Conservation (phyloP, 2,329 filamentous ascomycete species). For the Capronia americana region DNA sequence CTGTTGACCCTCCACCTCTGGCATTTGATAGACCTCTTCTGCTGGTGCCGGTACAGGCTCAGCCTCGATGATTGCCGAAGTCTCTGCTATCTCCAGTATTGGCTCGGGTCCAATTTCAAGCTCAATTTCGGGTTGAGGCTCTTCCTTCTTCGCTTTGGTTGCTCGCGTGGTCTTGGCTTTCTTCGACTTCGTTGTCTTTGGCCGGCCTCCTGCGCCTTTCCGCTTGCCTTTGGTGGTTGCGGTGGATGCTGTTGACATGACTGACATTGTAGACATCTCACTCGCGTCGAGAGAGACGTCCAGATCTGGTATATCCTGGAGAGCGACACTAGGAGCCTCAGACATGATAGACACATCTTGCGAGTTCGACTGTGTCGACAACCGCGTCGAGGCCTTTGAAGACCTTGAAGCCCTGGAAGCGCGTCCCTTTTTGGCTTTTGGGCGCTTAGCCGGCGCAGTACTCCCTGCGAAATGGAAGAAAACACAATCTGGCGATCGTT, state of each 20-base stretch:
- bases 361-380: conserved; percentile 60
- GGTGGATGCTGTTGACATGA: conserved; percentile 49
- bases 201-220: conserved; percentile 45
- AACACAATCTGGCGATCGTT: conserved; percentile 76
- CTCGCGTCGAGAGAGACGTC: conserved; percentile 65
- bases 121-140: conserved; percentile 37
- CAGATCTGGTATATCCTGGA: conserved; percentile 44
- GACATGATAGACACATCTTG: conserved; percentile 45
- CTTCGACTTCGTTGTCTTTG: conserved; percentile 48
- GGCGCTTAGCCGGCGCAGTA: conserved; percentile 61
- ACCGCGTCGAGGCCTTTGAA: conserved; percentile 71
- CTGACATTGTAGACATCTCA: conserved; percentile 41
- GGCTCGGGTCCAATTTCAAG: conserved; percentile 16
- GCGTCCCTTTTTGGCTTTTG: conserved; percentile 60
- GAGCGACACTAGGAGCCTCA: conserved; percentile 46
- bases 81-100: conserved; percentile 15
- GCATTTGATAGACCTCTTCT: neutral
- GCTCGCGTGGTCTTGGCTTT: conserved; percentile 37
- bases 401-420: conserved; percentile 42
- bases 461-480: conserved; percentile 77
- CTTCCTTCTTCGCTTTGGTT: conserved; percentile 35
- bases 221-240: conserved; percentile 56
- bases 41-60: conserved; percentile 4
- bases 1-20: conserved; percentile 48
- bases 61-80: neutral